Base-by-base conservation (phyloP, 2,329 filamentous ascomycete species). In the Exophiala phaeomuriformis region DNA sequence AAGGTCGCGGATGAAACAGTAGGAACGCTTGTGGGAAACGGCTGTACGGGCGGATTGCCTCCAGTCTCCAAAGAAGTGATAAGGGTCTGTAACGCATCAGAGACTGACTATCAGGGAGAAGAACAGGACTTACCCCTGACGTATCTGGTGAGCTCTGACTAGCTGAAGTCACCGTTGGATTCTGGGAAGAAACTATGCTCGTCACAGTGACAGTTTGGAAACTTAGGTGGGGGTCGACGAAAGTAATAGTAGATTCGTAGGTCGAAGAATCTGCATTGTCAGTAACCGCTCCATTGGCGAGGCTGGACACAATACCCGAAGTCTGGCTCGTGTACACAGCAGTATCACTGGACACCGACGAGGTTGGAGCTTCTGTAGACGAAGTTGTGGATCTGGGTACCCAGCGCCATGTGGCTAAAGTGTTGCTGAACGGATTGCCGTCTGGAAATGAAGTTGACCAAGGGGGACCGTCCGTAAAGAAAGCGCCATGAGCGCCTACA, bases 41-140 rank as follows among this genome's bases (percentile, higher is more conserved):
- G 62, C 49, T 57, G 60, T 7, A 57, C 51, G 7, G 62, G 53
- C 32, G 60, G 60, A 46, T 57, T 57, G 12, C 61, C 61, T 36
- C 48, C 60, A 2, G 62, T 64, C 41, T 63, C 53, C n/a, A 64
- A 47, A 2, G 61, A 55, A 19, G 60, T 61, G 29, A 41, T 41
- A 27, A 41, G 39, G n/a, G 39, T 7, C 39, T 41, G 9, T 19
- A 28, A 41, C 9, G 12, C 19, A 55, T 62, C 8, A 64, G 43
- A 5, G 51, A 55, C 53, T 59, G 35, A 7, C 9, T 8, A 12
- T 39, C 32, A 3, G 6, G 4, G 7, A 4, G 12, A 28, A n/a
- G 27, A 8, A 27, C 4, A 35, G 46, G 4, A 41, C 57, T 46
- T 48, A 61, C 59, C 36, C 62, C 62, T n/a, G 55, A 59, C 1